phyloP scores from a whole-genome alignment of 73 alveolate species.

The Tetrahymena malaccensis region DNA sequence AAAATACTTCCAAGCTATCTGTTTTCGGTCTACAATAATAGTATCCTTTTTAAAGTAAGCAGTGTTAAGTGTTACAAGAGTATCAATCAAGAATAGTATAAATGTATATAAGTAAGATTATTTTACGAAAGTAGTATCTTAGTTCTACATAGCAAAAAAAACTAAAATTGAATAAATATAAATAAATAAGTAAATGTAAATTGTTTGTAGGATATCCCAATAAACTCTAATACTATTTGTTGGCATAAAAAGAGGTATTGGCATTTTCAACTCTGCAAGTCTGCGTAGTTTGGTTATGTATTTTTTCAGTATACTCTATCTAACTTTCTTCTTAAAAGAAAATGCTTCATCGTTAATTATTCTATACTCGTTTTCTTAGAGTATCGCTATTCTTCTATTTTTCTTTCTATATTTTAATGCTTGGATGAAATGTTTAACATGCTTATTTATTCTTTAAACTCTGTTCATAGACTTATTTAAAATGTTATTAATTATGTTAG shows the following conservation, averaged over 20 bases:
- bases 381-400: not conserved
- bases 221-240: not conserved
- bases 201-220: not conserved
- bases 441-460: not conserved
- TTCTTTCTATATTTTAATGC: not conserved
- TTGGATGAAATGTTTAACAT: not conserved
- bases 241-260: not conserved
- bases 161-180: not conserved
- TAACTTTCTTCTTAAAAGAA: not conserved
- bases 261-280: not conserved
- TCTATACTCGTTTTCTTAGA: not conserved
- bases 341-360: not conserved
- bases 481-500: not conserved
- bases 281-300: not conserved
- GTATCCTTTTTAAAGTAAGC: not conserved
- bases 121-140: not conserved
- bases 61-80: not conserved
- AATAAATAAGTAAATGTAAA: not conserved
- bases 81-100: not conserved
- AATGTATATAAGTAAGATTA: not conserved
- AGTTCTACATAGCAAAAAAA: not conserved
- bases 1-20: not conserved
- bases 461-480: not conserved
- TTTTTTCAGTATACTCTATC: not conserved
- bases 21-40: not conserved